Percentiles rank a stretch among this genome's conserved stretches.
Evolutionary conservation across 2,329 filamentous ascomycete species (phyloP).

Genomic region (Tolypocladium tundrense): DNA sequence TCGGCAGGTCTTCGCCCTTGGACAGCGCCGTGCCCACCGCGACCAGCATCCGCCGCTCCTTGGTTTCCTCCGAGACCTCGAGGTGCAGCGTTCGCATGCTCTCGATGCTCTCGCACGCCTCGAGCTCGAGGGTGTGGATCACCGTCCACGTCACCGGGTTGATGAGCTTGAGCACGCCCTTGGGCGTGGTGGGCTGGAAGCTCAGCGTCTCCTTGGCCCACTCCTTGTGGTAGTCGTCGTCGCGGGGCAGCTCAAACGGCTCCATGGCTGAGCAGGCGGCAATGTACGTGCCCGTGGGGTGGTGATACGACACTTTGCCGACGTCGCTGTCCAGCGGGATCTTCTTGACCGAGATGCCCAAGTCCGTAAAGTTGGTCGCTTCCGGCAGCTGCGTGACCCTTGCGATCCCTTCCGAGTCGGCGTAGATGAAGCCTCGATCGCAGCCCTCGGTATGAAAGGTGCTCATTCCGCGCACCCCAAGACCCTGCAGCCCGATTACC

Average conservation of each 20-base stretch:
- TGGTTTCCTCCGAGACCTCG: slow-evolving; percentile 83
- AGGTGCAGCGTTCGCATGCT: slow-evolving; percentile 76
- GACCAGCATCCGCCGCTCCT: slow-evolving; percentile 73
- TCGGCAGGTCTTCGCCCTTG: slow-evolving; percentile 84
- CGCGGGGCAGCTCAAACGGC: slow-evolving; percentile 74
- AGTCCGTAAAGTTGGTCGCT: slow-evolving; percentile 58
- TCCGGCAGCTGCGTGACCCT: slow-evolving; percentile 62
- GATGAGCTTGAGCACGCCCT: slow-evolving; percentile 66
- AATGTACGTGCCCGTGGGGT: slow-evolving; percentile 64
- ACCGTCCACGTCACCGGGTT: slow-evolving; percentile 68
- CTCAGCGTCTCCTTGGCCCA: slow-evolving; percentile 62
- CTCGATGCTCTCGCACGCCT: slow-evolving; percentile 66
- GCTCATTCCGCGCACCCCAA: slow-evolving; percentile 60
- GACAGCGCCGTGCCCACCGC: slow-evolving; percentile 75
- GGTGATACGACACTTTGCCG: slow-evolving; percentile 65
- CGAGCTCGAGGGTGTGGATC: slow-evolving; percentile 66
- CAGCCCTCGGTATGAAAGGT: slow-evolving; percentile 69
- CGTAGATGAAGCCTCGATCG: slow-evolving; percentile 73
- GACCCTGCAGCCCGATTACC: slow-evolving; percentile 61
- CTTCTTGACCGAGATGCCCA: slow-evolving; percentile 66
- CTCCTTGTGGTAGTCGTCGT: slow-evolving; percentile 74
- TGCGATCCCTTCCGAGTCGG: slow-evolving; percentile 62
- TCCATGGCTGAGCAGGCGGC: slow-evolving; percentile 58
- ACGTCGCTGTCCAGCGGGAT: slow-evolving; percentile 61
- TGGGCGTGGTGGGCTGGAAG: slow-evolving; percentile 58